Conservation (phyloP, 768 basidiomycete species). For the Hygrophoropsis aurantiaca region DNA sequence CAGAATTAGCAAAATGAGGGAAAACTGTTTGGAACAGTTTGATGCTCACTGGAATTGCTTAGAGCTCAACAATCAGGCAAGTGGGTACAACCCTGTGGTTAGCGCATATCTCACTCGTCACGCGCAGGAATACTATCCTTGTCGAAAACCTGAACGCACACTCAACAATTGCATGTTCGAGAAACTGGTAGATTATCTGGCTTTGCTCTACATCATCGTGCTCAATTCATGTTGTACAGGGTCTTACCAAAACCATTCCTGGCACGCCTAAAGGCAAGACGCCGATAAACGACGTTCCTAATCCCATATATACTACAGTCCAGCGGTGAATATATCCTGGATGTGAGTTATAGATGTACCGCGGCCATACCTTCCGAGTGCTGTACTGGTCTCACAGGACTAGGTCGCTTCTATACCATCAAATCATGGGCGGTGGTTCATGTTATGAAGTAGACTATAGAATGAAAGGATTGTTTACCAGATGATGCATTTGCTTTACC, state of each 20-base stretch:
- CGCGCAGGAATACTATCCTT: slow-evolving; percentile 79
- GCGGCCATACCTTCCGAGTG: slow-evolving; percentile 7
- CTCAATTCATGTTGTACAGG: slow-evolving; percentile 45
- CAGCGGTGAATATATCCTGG: slow-evolving; percentile 62
- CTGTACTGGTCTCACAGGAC: background rate
- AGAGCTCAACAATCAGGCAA: slow-evolving; percentile 90
- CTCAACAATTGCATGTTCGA: slow-evolving; percentile 96
- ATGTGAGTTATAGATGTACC: slow-evolving; percentile 1
- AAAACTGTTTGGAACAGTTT: slow-evolving; percentile 85
- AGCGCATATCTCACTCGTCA: background rate
- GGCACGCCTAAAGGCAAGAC: slow-evolving; percentile 79
- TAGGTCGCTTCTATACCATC: too few species aligned
- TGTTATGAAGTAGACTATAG: slow-evolving; percentile 1
- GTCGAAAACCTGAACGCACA: slow-evolving; percentile 83
- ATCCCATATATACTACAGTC: slow-evolving; percentile 76
- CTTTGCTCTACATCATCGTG: background rate
- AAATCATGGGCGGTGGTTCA: too few species aligned
- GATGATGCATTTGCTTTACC: too few species aligned
- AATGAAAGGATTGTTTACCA: background rate
- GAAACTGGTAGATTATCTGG: slow-evolving; percentile 71
- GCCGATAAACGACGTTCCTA: slow-evolving; percentile 87
- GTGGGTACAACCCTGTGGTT: slow-evolving; percentile 24
- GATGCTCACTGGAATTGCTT: slow-evolving; percentile 93
- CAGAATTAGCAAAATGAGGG: slow-evolving; percentile 91
- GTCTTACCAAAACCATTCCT: slow-evolving; percentile 87